Evolutionary conservation across 805 yeast species (phyloP).

Genomic region (Metschnikowia dekortorum): DNA sequence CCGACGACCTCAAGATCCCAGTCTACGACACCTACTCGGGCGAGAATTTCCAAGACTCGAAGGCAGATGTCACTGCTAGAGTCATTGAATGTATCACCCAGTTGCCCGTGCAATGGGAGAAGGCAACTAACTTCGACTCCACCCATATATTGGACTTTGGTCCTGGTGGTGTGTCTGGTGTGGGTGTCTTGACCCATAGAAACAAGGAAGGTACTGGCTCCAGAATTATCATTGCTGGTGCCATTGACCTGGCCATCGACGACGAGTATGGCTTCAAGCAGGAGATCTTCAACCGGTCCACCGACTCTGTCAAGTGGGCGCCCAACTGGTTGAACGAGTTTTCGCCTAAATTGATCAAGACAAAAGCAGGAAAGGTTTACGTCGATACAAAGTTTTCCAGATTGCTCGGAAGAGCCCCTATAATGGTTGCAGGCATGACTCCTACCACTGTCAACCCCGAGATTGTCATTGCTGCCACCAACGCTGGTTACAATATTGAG

Average conservation of each 20-base stretch:
- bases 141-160: constrained; percentile 96
- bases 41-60: constrained; percentile 55
- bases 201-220: constrained; percentile 99
- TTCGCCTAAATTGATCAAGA: constrained; percentile 80
- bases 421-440: constrained; percentile 99
- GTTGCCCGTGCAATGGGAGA: constrained; percentile 93
- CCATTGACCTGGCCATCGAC: constrained; percentile 62
- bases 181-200: constrained; percentile 93
- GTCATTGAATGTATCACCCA: constrained; percentile 79
- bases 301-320: constrained; percentile 68
- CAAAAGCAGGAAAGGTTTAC: constrained; percentile 60
- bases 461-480: constrained; percentile 88
- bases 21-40: constrained; percentile 91
- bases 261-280: constrained; percentile 95
- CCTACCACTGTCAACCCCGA: constrained; percentile 96
- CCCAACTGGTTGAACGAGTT: constrained; percentile 87
- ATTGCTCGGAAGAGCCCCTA: constrained; percentile 89
- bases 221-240: constrained; percentile 90
- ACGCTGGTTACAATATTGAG: constrained; percentile 96
- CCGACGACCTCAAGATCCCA: constrained; percentile 65
- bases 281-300: constrained; percentile 77
- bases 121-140: constrained; percentile 72
- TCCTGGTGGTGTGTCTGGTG: constrained; percentile 97
- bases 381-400: constrained; percentile 94
- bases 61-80: constrained; percentile 54